Conservation (phyloP, 73 alveolate species). For the Breviolum minutum region DNA sequence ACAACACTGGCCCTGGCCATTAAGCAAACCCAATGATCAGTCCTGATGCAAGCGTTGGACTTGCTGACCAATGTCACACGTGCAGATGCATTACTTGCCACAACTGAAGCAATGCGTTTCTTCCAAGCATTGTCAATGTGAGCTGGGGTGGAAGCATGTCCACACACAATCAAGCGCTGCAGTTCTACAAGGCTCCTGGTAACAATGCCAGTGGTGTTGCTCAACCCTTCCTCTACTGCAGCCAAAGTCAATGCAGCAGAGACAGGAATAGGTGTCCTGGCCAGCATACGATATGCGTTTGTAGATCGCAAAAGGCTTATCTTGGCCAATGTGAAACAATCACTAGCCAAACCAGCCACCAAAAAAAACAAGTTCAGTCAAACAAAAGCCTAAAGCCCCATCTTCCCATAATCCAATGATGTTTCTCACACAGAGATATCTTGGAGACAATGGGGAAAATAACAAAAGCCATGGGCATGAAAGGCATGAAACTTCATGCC, state of each 20-base stretch:
- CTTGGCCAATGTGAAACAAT: too few species aligned
- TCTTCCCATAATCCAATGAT: too few species aligned
- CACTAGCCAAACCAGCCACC: too few species aligned
- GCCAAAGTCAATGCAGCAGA: background rate
- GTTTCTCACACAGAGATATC: too few species aligned
- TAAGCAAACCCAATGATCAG: background rate
- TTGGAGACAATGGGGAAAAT: too few species aligned
- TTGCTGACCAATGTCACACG: background rate
- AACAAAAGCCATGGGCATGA: too few species aligned
- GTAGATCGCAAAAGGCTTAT: too few species aligned
- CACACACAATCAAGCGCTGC: background rate
- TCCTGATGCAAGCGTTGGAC: background rate
- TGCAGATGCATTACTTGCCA: background rate
- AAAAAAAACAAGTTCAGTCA: too few species aligned
- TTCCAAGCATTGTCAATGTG: background rate
- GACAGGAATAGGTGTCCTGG: background rate
- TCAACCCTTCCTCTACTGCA: background rate
- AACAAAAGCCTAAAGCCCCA: too few species aligned
- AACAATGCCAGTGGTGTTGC: background rate
- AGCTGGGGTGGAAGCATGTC: background rate
- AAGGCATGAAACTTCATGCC: too few species aligned
- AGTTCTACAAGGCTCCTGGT: background rate
- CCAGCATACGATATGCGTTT: too few species aligned
- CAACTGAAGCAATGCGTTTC: background rate
- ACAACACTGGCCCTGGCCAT: too few species aligned